Evolutionary conservation across 139 green algal species (phyloP), one percentile per base, ranked within the genome.

Genomic region (Edaphochlamys debaryana): DNA sequence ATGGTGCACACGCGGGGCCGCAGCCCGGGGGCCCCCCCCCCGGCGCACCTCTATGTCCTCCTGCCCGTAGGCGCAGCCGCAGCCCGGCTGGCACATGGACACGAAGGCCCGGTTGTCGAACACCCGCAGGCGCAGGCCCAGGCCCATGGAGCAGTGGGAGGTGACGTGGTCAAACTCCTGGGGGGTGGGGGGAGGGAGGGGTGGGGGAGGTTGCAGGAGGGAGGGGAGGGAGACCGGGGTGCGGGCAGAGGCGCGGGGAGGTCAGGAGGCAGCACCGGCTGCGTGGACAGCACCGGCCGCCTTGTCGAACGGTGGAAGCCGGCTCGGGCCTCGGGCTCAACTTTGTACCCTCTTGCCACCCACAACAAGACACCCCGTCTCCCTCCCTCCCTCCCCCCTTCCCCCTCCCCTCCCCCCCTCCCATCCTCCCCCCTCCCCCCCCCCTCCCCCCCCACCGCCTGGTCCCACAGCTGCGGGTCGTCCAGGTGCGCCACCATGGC

Each of bases 61-160:
- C 30, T 77, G 45, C 42, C 45, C 45, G 69, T 64, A 77, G 69
- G 23, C 42, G 69, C 69, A 77, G 69, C 69, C 69, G 45, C 69
- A 77, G 8, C 32, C 41, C 9, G 69, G 69, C 25, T 77, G 48
- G 42, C 69, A 77, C 69, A 77, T 77, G 45, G 69, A 77, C 69
- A 77, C 69, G 69, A 77, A 77, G 69, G 45, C 45, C 7, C 69
- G 69, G 69, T 77, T 77, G 69, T 77, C 69, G 45, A 77, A 45
- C 30, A n/a, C 63, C n/a, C 63, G 69, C 69, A 42, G 63, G 30
- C 45, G 42, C 30, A 77, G 69, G 11, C 45, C 45, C 42, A 77
- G 19, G 45, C 48, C 45, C 17, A 30, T 30, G 13, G 69, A 42
- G 69, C 69, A 77, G 15, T 38, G 29, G 9, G 45, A 25, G 30